These are phyloP conservation scores for Aspergillus floridensis DNA, from an alignment of 2,329 filamentous ascomycete species.

Conservation along the genomic window DNA sequence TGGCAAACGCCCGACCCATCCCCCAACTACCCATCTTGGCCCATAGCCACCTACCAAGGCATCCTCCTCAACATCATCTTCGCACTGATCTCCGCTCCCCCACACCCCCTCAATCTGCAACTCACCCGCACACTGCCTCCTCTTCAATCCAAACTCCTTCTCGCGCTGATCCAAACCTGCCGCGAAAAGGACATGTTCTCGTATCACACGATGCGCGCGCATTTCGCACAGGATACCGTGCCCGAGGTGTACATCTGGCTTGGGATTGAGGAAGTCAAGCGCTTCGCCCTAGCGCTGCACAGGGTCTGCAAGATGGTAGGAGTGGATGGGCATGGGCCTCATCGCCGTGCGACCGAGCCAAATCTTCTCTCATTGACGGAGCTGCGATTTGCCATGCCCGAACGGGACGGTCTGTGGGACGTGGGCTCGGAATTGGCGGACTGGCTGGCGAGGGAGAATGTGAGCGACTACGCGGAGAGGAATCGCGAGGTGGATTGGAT, in stretches of 20 bases:
- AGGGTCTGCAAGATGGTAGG: constrained; percentile 14
- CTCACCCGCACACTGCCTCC: constrained; percentile 11
- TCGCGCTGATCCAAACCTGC: constrained; percentile 25
- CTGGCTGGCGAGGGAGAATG: not conserved
- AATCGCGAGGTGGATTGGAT: not conserved
- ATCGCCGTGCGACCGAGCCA: not conserved
- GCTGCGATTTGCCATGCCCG: not conserved
- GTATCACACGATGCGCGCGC: constrained; percentile 27
- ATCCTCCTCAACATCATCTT: constrained; percentile 30
- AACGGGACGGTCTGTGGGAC: not conserved
- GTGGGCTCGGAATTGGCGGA: not conserved
- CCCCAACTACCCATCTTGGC: constrained; percentile 14
- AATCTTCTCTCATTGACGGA: not conserved
- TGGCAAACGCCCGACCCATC: not conserved
- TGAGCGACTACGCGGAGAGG: not conserved
- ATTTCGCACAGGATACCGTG: constrained; percentile 8
- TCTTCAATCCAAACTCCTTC: constrained; percentile 16
- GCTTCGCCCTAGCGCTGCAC: constrained; percentile 28
- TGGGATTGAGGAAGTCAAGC: constrained; percentile 29
- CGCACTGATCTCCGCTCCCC: constrained; percentile 11
- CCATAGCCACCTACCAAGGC: constrained; percentile 27
- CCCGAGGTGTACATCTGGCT: constrained; percentile 20
- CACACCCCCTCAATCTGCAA: constrained; percentile 7
- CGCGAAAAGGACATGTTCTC: constrained; percentile 26
- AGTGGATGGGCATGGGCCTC: not conserved